Conservation (phyloP, 1,139 yeast genomes). For the Nadsonia starkeyi-henricii region DNA sequence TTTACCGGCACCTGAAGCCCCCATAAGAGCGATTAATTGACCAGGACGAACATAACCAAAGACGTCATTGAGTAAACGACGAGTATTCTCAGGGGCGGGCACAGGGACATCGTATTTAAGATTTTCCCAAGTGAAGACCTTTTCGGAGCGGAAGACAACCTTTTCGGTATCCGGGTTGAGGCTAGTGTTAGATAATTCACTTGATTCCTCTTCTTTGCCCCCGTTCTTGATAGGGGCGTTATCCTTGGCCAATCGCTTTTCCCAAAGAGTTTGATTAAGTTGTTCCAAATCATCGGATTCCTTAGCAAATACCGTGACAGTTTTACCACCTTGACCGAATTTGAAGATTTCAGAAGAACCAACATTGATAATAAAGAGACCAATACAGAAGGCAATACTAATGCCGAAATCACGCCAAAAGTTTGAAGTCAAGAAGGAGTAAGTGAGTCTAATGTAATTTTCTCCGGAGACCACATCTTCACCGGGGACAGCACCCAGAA, state of each 20-base stretch:
- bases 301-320: not conserved
- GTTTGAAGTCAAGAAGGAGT: constrained; percentile 23
- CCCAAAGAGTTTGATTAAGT: not conserved
- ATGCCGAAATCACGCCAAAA: constrained; percentile 29
- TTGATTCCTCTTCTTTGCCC: no score
- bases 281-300: not conserved
- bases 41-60: constrained; percentile 59
- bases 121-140: constrained; percentile 32
- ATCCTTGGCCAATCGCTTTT: not conserved
- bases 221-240: no score
- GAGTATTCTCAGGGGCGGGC: constrained; percentile 32
- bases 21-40: constrained; percentile 49
- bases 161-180: constrained; percentile 15
- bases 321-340: not conserved
- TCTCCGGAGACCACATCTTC: constrained; percentile 30
- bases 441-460: constrained; percentile 24
- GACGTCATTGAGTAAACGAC: constrained; percentile 40
- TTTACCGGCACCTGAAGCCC: constrained; percentile 60
- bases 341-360: constrained; percentile 20
- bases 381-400: constrained; percentile 21
- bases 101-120: constrained; percentile 27
- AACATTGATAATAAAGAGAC: constrained; percentile 23
- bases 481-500: constrained; percentile 28
- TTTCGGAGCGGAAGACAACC: constrained; percentile 21
- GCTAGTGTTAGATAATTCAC: no score